Conservation (phyloP, 2,329 filamentous ascomycete genomes). For the Verticillium dahliae region DNA sequence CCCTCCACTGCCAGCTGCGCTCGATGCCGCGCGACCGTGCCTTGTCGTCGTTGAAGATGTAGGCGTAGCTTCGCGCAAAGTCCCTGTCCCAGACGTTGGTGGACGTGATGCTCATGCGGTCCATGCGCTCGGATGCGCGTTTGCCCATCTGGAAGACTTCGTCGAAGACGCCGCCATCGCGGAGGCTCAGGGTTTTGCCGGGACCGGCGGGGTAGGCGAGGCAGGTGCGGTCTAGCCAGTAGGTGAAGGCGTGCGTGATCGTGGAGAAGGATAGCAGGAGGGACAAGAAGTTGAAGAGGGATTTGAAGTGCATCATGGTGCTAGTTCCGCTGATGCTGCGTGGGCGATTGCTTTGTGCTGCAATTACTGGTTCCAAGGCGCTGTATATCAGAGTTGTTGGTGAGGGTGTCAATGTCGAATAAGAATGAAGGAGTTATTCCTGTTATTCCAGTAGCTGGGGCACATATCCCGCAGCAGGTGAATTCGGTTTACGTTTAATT, state of each 20-base stretch:
- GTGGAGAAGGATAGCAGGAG: not conserved
- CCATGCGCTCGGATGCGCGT: not conserved
- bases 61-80: not conserved
- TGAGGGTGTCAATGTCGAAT: too few species aligned
- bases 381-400: too few species aligned
- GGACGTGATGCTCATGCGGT: not conserved
- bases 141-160: not conserved
- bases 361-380: too few species aligned
- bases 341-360: too few species aligned
- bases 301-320: too few species aligned
- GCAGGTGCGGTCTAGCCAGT: not conserved
- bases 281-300: not conserved
- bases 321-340: too few species aligned
- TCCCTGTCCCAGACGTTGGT: not conserved
- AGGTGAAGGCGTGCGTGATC: not conserved
- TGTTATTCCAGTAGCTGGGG: too few species aligned
- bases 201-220: not conserved
- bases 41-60: not conserved
- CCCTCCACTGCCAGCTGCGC: not conserved
- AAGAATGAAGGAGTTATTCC: too few species aligned
- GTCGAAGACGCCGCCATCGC: not conserved
- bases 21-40: not conserved
- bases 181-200: not conserved
- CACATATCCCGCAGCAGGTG: too few species aligned
- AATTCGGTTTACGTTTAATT: too few species aligned